Base-by-base conservation (phyloP, 192 early-diverging fungal genomes). In the Umbelopsis isabellina region DNA sequence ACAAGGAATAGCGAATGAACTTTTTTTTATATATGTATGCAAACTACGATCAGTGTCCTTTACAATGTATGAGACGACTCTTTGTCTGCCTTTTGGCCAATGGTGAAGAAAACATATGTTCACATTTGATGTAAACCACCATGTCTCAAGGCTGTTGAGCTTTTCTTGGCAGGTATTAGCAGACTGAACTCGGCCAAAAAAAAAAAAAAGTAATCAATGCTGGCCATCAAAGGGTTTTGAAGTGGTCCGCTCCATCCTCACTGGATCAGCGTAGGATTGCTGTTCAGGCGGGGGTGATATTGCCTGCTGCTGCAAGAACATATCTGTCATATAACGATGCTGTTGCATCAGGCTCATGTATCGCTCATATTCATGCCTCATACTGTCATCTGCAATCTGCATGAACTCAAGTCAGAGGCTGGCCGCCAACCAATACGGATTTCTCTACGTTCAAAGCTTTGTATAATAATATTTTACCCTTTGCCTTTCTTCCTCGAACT, bases 261-360 rank as follows among this genome's bases (percentile, higher is more conserved):
- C 55, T 35, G 55, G 55, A 61, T 35, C 55, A 16, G 55, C 25
- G n/a, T 61, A 35, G 27, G 30, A 61, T 33, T 61, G 55, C 13
- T 27, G 55, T 27, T 11, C 27, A 35, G 55, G 30, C 55, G 11
- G 55, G 15, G 27, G 27, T 9, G 37, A 41, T 41, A 61, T 4
- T 12, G 55, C 12, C 13, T 35, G 55, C 33, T 61, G 55, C 30
- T 61, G 55, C 4, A 33, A n/a, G 13, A 35, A 61, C 55, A 61
- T 27, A 35, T 61, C 55, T 35, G 55, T 61, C 55, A 61, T 61
- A 33, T 61, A 61, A 35, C 55, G 55, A 16, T 61, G 55, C 7
- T 61, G 55, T 6, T 61, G 23, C 55, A 61, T 61, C 4, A 61
- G 25, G 10, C 25, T 35, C 30, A 33, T 3, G 30, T 61, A 35